Evolutionary conservation across 345 rosid genomes (phyloP), one percentile per base, ranked within the genome.

Genomic region (Xanthoceras sorbifolium): DNA sequence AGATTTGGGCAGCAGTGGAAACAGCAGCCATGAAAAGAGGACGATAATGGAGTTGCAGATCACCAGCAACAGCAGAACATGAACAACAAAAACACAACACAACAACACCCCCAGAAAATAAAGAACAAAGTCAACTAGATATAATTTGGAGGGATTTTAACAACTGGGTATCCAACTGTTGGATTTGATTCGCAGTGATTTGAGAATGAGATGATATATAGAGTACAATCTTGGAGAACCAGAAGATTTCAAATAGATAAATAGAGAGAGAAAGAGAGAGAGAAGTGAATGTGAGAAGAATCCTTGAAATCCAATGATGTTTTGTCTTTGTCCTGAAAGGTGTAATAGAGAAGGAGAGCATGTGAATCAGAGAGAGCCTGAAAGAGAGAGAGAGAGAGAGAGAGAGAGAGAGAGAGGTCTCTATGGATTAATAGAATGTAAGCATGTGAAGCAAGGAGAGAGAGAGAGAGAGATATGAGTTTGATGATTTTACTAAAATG

Each of bases 1-100:
- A 86, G 80, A 78, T 77, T 77, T 84, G 90, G 29, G 86, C 63
- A 48, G 86, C 26, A 54, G 81, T 55, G 28, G 90, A 68, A 57
- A 86, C 78, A 36, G 94, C 84, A 73, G 89, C 93, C 98, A 93
- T 93, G 83, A 76, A 79, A 80, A 77, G 77, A 68, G 83, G 32
- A 62, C 36, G 17, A 50, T 17, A 50, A 57, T 57, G 57, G n/a
- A 50, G 57, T 15, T 50, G 57, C 57, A 57, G 44, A n/a, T n/a
- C n/a, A n/a, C n/a, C n/a, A 44, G 76, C 76, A 63, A 80, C 74
- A 83, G 79, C 65, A 73, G 79, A 69, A 76, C 38, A 40, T 4
- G 74, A 28, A 59, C 79, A 85, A n/a, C n/a, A 61, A 36, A n/a
- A 0, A 70, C 74, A 54, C 28, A 11, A 14, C 8, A 36, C 40